Evolutionary conservation across 345 rosid species (phyloP).

Genomic region (Salix koriyanagi): DNA sequence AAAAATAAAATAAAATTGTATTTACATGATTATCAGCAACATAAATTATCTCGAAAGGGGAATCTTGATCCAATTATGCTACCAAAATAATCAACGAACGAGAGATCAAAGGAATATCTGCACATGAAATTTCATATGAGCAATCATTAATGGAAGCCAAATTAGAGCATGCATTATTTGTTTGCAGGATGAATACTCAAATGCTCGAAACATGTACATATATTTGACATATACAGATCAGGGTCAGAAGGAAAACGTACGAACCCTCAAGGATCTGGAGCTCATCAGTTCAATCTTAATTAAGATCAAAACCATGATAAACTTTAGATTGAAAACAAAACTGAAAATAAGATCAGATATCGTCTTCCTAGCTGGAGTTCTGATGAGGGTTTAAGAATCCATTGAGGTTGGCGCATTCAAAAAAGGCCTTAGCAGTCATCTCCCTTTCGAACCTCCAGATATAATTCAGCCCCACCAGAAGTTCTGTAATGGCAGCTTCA

Average conservation of each 20-base stretch:
- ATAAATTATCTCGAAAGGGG: neutral
- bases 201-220: conserved; percentile 28
- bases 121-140: conserved; percentile 20
- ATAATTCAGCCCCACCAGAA: conserved; percentile 89
- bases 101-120: conserved; percentile 10
- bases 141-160: conserved; percentile 5
- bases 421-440: conserved; percentile 85
- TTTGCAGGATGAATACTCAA: conserved; percentile 11
- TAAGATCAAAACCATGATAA: conserved; percentile 23
- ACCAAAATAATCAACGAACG: neutral
- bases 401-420: conserved; percentile 47
- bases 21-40: neutral
- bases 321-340: conserved; percentile 19
- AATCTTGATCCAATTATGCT: conserved; percentile 11
- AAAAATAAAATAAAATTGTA: neutral
- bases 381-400: conserved; percentile 36
- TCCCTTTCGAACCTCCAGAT: conserved; percentile 96
- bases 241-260: conserved; percentile 19
- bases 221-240: conserved; percentile 26
- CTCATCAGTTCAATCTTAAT: conserved; percentile 33
- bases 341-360: neutral
- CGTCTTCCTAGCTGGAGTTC: conserved; percentile 27
- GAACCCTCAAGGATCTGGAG: conserved; percentile 29
- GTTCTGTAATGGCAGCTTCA: conserved; percentile 91
- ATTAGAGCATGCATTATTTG: conserved; percentile 3